Conservation (phyloP, 331 rosid species). For the Malus hybrid region DNA sequence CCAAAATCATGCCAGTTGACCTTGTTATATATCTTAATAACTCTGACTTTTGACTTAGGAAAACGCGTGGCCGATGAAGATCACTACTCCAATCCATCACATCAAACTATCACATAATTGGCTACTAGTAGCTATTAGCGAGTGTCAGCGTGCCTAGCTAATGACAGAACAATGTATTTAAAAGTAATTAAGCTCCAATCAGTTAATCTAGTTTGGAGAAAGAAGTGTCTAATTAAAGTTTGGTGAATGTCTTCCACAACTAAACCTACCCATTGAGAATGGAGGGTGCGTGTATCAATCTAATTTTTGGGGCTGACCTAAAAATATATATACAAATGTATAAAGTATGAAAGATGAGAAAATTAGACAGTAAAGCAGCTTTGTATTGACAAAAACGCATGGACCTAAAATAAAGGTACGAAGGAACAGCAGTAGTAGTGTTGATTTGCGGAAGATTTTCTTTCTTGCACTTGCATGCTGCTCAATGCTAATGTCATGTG, state of each 20-base stretch:
- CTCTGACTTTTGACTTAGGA: conserved; percentile 34
- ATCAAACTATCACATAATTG: neutral
- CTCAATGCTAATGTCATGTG: neutral
- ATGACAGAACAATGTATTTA: conserved; percentile 1
- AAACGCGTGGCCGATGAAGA: conserved; percentile 7
- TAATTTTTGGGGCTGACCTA: conserved; percentile 41
- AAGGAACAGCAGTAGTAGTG: neutral
- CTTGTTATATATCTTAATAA: conserved; percentile 13
- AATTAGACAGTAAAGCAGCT: neutral
- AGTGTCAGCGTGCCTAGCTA: conserved; percentile 1
- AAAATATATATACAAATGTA: too few species aligned
- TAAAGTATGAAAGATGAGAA: neutral
- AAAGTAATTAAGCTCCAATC: neutral
- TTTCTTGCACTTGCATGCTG: neutral
- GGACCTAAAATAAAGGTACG: conserved; percentile 7
- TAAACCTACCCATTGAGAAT: conserved; percentile 18
- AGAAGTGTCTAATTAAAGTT: conserved; percentile 9
- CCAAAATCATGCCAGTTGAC: conserved; percentile 29
- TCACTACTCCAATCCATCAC: neutral
- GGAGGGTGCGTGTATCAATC: conserved; percentile 25
- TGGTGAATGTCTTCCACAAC: conserved; percentile 19
- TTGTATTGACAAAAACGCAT: conserved; percentile 29
- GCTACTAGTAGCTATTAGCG: neutral
- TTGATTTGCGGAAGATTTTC: neutral
- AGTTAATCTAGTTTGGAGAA: conserved; percentile 18